Percentiles rank a stretch among this genome's conserved stretches.
These are phyloP conservation scores for Thinopyrum elongatum DNA, from an alignment of 176 grass and related monocot genomes.

Conservation along the genomic window DNA sequence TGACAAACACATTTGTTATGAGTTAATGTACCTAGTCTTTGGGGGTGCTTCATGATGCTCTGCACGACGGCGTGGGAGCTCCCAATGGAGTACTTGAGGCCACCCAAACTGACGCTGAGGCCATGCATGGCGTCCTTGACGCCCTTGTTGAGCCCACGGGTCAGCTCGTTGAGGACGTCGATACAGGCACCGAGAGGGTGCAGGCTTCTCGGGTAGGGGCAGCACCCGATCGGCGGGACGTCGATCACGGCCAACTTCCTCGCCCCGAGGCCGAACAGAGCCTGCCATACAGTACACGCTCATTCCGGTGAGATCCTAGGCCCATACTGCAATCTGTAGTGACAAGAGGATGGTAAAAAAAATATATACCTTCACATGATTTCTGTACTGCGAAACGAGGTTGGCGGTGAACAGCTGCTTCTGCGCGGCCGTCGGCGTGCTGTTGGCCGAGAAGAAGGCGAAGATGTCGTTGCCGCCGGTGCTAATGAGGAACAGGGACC, in stretches of 20 bases:
- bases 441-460: constrained; percentile 52
- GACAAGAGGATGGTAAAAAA: not conserved
- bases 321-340: not conserved
- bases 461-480: constrained; percentile 85
- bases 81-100: constrained; percentile 79
- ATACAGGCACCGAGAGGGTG: constrained; percentile 76
- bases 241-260: constrained; percentile 82
- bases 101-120: constrained; percentile 40
- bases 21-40: constrained; percentile 47
- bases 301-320: not conserved
- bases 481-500: constrained; percentile 66
- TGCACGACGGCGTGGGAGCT: constrained; percentile 84
- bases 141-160: constrained; percentile 62
- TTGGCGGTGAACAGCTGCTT: constrained; percentile 28
- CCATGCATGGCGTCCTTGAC: constrained; percentile 55
- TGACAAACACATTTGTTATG: not conserved
- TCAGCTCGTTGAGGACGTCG: constrained; percentile 71
- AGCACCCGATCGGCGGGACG: constrained; percentile 85
- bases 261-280: constrained; percentile 63
- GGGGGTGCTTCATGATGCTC: constrained; percentile 76
- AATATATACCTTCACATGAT: constrained; percentile 46
- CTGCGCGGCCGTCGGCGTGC: constrained; percentile 35
- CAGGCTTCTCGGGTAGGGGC: constrained; percentile 82
- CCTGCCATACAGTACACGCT: constrained; percentile 12
- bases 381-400: constrained; percentile 36